Base-by-base conservation (phyloP, 495 filamentous ascomycete species). In the Cetradonia linearis region DNA sequence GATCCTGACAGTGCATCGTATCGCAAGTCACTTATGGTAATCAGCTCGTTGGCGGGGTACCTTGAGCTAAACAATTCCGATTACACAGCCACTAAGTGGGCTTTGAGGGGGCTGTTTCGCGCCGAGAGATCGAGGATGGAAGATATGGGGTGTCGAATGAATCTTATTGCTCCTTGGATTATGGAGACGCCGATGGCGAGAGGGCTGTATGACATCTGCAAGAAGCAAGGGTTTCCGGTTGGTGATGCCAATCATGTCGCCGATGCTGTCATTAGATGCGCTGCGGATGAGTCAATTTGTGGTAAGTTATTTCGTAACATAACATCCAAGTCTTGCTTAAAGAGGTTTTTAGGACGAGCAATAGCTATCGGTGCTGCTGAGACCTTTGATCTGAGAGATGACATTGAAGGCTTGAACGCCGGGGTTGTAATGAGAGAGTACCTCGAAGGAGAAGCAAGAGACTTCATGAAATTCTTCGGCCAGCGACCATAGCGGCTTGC, bases 21-120 rank as follows among this genome's bases (percentile, higher is more conserved):
- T 23, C 31, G 38, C 44, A 64, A 64, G 2, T 67, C 61, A 16
- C 40, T 72, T 16, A 38, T 70, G 1, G 53, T 72, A 23, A 68
- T 72, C 28, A 66, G 67, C 30, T 72, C 69, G 10, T 59, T 68
- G 5, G 70, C 67, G 7, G 67, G 64, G 3, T 72, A 70, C n/a
- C 46, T 71, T 7, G 70, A 72, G 37, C 50, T 63, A 16, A 64
- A 65, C 0, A 57, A 62, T 0, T 56, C 52, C 11, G 67, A 67
- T 28, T 72, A 72, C 30, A 59, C 65, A 18, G 64, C 67, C 0
- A 65, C 47, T 1, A 72, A 70, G 28, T 72, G 69, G 69, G 70
- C 67, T 18, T 65, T 70, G 60, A 63, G 70, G 30, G 70, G 70
- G 0, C 62, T 72, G 25, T 64, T 64, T 47, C 62, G 62, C 10